These are phyloP conservation scores for Sarocladium brachiariae DNA, from an alignment of 2,329 filamentous ascomycete genomes.

Conservation along the genomic window DNA sequence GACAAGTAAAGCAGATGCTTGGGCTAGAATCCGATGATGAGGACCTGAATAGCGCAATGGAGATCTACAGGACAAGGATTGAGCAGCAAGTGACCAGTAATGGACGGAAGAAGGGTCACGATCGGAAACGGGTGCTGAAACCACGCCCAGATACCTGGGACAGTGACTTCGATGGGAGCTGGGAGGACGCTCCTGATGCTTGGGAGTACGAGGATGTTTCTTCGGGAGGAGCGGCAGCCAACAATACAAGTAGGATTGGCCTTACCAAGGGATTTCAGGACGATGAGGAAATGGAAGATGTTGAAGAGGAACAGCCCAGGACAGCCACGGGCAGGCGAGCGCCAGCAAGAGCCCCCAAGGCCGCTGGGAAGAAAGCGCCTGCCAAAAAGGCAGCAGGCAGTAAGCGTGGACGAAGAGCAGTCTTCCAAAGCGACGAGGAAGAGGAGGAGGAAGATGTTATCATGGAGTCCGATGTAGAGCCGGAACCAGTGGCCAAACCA, in stretches of 20 bases:
- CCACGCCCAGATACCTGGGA: constrained; percentile 80
- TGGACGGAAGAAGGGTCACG: constrained; percentile 17
- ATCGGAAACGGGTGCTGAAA: constrained; percentile 48
- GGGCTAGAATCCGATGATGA: constrained; percentile 56
- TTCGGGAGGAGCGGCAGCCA: constrained; percentile 8
- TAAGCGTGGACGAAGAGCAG: constrained; percentile 31
- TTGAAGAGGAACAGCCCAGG: constrained; percentile 39
- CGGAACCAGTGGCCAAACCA: constrained; percentile 27
- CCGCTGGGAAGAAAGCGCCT: constrained; percentile 30
- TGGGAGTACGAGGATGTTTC: constrained; percentile 27
- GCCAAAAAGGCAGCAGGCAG: constrained; percentile 38
- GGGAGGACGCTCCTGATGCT: constrained; percentile 71
- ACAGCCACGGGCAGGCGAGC: constrained; percentile 26
- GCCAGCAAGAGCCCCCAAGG: constrained; percentile 21
- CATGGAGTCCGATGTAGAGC: constrained; percentile 44
- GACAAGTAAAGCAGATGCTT: constrained; percentile 64
- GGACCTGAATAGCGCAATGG: constrained; percentile 67
- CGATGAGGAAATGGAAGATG: constrained; percentile 30
- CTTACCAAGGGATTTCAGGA: constrained; percentile 18
- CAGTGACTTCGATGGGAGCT: constrained; percentile 78
- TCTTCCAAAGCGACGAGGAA: constrained; percentile 31
- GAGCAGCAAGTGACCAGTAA: constrained; percentile 60
- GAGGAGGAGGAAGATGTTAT: constrained; percentile 46
- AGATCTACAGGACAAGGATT: constrained; percentile 59
- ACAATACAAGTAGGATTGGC: constrained; percentile 8